These are phyloP conservation scores for Euclidium syriacum DNA, from an alignment of 345 rosid species.

Conservation along the genomic window DNA sequence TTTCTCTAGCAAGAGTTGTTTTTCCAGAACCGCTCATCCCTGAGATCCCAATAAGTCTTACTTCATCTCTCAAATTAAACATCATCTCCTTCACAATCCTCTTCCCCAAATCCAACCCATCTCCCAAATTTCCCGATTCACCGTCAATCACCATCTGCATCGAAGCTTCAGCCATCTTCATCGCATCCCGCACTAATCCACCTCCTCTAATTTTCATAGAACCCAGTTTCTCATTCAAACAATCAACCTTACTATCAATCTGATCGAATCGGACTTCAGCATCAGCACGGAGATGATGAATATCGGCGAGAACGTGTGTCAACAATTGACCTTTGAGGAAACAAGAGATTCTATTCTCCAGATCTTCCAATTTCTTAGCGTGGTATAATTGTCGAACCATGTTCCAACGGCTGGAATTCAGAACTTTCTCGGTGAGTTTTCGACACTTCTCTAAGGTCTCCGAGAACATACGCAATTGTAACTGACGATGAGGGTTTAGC, in stretches of 20 bases:
- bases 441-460: conserved; percentile 40
- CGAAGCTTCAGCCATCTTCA: conserved; percentile 38
- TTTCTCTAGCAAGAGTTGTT: conserved; percentile 60
- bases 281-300: conserved; percentile 53
- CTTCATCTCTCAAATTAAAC: conserved; percentile 24
- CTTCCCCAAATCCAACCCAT: conserved; percentile 56
- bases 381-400: conserved; percentile 53
- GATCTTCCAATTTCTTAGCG: conserved; percentile 57
- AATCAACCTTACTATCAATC: conserved; percentile 35
- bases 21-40: conserved; percentile 59
- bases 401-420: conserved; percentile 60
- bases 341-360: conserved; percentile 40
- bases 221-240: conserved; percentile 46
- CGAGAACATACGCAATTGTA: conserved; percentile 47
- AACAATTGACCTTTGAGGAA: conserved; percentile 41
- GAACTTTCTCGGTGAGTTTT: conserved; percentile 54
- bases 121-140: conserved; percentile 30
- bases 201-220: conserved; percentile 65
- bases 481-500: conserved; percentile 44
- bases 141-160: conserved; percentile 24
- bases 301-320: conserved; percentile 59
- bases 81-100: conserved; percentile 70
- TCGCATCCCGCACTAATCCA: conserved; percentile 53
- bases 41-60: conserved; percentile 50
- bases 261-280: conserved; percentile 46